Evolutionary conservation across 2,329 filamentous ascomycete genomes (phyloP), one percentile per base, ranked within the genome.

Genomic region (Colletotrichum neosansevieriae): DNA sequence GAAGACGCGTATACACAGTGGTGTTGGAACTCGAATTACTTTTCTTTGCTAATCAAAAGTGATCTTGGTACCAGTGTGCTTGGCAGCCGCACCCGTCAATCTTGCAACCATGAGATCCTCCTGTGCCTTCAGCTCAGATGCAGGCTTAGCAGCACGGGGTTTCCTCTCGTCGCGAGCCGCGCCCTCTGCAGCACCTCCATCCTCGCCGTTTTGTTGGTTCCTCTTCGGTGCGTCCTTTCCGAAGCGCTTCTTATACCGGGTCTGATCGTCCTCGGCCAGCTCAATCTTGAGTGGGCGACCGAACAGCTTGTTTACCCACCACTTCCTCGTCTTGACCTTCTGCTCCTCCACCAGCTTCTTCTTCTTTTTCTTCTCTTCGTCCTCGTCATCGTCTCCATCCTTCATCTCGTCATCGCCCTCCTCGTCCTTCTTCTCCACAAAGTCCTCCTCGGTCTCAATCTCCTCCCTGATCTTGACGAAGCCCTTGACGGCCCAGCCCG

Each of bases 161-260:
- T 65, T 83, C 79, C 61, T 67, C 42, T 71, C 72, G 0, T 65
- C n/a, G 54, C 70, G 65, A 53, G 67, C 60, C 67, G 47, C 49
- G 17, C 49, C 36, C 64, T 73, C 72, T 17, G 67, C 15, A 60
- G 19, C 58, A 4, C 68, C 21, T 77, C 72, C 71, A 57, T 74
- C 73, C 56, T 70, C 72, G 49, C 74, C 75, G 70, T 73, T 66
- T 69, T 66, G 77, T 72, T 57, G 63, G 71, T 73, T 78, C 42
- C 54, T 79, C 71, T 80, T 82, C 19, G 82, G 84, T 36, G 85
- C 86, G 45, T 91, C 91, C 79, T 94, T 95, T 71, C 93, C 92
- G 76, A 92, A 98, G 2, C 96, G 89, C 85, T 98, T 99, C 84
- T 95, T 95, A 80, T 99, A 99, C 66, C 96, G 85, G 38, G 89